Evolutionary conservation across 495 filamentous ascomycete genomes (phyloP).

Genomic region (Apiosordaria backusii): DNA sequence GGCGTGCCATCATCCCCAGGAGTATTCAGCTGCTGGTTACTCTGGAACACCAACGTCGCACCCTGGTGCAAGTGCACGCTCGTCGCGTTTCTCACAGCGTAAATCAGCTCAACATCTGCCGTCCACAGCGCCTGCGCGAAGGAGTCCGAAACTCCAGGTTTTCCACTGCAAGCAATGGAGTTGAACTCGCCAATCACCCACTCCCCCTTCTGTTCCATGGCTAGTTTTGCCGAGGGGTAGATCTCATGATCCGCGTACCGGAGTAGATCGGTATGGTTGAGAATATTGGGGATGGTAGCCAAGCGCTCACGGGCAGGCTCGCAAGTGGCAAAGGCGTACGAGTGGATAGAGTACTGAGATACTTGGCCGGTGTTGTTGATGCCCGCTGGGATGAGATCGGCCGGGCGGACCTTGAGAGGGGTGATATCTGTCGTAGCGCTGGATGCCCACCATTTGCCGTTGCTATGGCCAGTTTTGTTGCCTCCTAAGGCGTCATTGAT

Average conservation of each 20-base stretch:
- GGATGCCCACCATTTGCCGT: slow-evolving; percentile 24
- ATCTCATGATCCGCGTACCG: slow-evolving; percentile 24
- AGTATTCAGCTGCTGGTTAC: slow-evolving; percentile 25
- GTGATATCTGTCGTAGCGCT: slow-evolving; percentile 24
- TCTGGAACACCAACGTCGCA: slow-evolving; percentile 23
- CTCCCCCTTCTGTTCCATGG: slow-evolving; percentile 11
- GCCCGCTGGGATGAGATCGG: slow-evolving; percentile 26
- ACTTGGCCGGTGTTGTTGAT: slow-evolving; percentile 23
- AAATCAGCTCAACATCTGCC: slow-evolving; percentile 21
- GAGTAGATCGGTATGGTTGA: slow-evolving; percentile 25
- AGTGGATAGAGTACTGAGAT: slow-evolving; percentile 32
- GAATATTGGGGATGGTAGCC: slow-evolving; percentile 29
- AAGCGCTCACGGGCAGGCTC: slow-evolving; percentile 26
- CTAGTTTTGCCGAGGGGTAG: slow-evolving; percentile 22
- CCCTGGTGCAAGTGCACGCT: slow-evolving; percentile 26
- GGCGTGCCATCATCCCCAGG: slow-evolving; percentile 25
- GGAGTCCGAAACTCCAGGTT: slow-evolving; percentile 29
- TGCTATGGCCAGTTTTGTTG: neutral
- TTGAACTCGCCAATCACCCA: slow-evolving; percentile 27
- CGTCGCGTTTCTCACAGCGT: slow-evolving; percentile 22
- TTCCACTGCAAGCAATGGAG: slow-evolving; percentile 30
- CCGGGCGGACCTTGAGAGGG: slow-evolving; percentile 17
- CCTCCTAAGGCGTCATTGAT: slow-evolving; percentile 10
- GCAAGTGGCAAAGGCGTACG: slow-evolving; percentile 34
- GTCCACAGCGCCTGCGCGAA: slow-evolving; percentile 27